Base-by-base conservation (phyloP, 2,329 filamentous ascomycete species). In the Ophiostoma himal-ulmi region DNA sequence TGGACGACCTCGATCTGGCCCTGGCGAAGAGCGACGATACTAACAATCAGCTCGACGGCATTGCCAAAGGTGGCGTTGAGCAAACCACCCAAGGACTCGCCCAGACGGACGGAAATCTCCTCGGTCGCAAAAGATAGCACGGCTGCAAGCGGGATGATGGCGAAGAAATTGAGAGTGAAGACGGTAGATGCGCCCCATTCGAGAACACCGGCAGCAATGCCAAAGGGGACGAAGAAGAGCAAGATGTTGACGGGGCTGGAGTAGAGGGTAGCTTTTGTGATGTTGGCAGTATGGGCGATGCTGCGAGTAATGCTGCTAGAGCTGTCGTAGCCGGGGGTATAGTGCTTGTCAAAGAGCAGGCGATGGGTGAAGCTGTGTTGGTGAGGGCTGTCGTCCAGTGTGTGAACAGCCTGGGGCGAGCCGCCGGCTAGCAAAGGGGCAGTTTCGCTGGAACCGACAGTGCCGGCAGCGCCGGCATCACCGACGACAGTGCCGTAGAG, bases 1-100 rank as follows among this genome's bases (percentile, higher is more conserved):
- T 97, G 93, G 5, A 97, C 93, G 71, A 98, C 96, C 52, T 90
- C 81, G 37, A 96, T 96, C 81, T 98, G 91, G 73, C 89, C 88
- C 75, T 95, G 88, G 74, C 84, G 88, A 65, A 99, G 85, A 22
- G 95, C 95, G 74, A 98, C 91, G 75, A 98, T 94, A 78, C 92
- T 96, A 79, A 91, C 91, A 81, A 92, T 93, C 74, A 94, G 80
- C 78, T 94, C 91, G 68, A 94, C 91, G 17, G 90, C 90, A 79
- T 93, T 93, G 75, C 90, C 90, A 79, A 92, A 93, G 0, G 90
- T 92, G 37, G 90, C 90, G 78, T 93, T 93, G 72, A 91, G 83
- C 73, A 92, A 79, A 22, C 91, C 91, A 71, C 91, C 91, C 37
- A 93, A 79, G 1, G 90, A 90, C 75, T 93, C 88, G 67, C 91